Base-by-base conservation (phyloP, 192 early-diverging fungal species). In the Coemansia sp. region DNA sequence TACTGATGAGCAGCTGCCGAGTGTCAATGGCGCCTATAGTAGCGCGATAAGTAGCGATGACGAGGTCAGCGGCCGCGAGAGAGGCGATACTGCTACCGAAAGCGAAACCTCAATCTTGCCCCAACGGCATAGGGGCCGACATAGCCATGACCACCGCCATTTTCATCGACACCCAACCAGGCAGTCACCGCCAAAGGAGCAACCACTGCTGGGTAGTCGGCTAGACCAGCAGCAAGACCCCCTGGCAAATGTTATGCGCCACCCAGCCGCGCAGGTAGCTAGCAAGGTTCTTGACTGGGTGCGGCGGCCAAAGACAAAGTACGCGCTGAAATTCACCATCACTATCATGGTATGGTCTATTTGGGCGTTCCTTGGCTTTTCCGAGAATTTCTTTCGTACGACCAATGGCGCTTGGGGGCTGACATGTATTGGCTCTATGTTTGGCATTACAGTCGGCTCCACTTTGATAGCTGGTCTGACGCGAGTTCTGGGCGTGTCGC, bases 281-380 rank as follows among this genome's bases (percentile, higher is more conserved):
- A 68, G 69, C 22, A 29, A 7, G 12, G 22, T 65, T 31, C 20
- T 82, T 8, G 68, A 71, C 71, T 82, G 80, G 74, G 20, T 46
- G 2, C 41, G 65, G 36, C 63, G 72, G 27, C 71, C 68, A 27
- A 74, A 77, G 62, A 82, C 80, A 27, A 75, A 57, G 36, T 82
- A 82, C 42, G 75, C 80, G 46, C 52, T 82, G 42, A 82, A 82
- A 60, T 82, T 82, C 62, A 77, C 75, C 3, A 60, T 71, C 10
- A 68, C 73, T 10, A 77, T 82, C 72, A 77, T 82, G 80, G 61
- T 44, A 10, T 82, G 80, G 80, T 68, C 72, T 3, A 52, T 82
- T 31, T 82, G 80, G 80, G 59, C 80, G n/a, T 82, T 61, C 43
- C 51, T 82, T n/a, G 38, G 65, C 43, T 33, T 67, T 22, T 71